A percentile compares a stretch with the other conserved stretches of the same genome.
phyloP scores from a whole-genome alignment of 1,139 yeast species.

The Pneumocystis carinii region DNA sequence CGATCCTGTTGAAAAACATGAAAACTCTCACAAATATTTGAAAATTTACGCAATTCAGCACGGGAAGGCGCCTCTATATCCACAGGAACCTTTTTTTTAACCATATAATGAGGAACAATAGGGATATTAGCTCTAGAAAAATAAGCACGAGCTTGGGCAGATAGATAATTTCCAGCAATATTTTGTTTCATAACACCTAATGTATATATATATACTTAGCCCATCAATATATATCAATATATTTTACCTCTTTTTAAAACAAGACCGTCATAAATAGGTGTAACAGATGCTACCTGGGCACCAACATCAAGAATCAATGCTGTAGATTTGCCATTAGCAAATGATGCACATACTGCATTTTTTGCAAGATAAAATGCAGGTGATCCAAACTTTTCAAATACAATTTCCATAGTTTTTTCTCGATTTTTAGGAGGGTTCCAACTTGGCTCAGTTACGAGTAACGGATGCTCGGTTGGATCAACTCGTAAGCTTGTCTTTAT shows the following conservation, averaged over 20 bases:
- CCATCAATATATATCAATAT: neutral
- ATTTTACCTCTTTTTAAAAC: constrained; percentile 40
- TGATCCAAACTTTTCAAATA: constrained; percentile 57
- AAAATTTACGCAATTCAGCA: neutral
- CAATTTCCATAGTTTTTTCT: constrained; percentile 54
- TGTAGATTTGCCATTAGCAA: constrained; percentile 86
- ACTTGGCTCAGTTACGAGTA: constrained; percentile 67
- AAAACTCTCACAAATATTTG: neutral
- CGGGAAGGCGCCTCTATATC: neutral
- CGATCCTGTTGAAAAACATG: constrained; percentile 1
- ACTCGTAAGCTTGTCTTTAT: constrained; percentile 32
- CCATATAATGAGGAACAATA: constrained; percentile 20
- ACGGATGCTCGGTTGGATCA: constrained; percentile 54
- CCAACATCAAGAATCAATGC: constrained; percentile 91
- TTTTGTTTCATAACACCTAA: constrained; percentile 4
- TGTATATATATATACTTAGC: neutral
- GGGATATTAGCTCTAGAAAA: constrained; percentile 12
- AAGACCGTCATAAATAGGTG: constrained; percentile 90
- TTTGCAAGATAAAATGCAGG: constrained; percentile 82
- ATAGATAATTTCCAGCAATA: constrained; percentile 6
- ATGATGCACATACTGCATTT: constrained; percentile 76
- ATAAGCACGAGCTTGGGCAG: neutral
- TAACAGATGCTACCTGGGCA: constrained; percentile 64
- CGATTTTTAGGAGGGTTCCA: constrained; percentile 68
- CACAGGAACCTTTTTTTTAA: constrained; percentile 13